Evolutionary conservation across 2,329 filamentous ascomycete species (phyloP), one percentile per base, ranked within the genome.

Genomic region (Alternaria atra): DNA sequence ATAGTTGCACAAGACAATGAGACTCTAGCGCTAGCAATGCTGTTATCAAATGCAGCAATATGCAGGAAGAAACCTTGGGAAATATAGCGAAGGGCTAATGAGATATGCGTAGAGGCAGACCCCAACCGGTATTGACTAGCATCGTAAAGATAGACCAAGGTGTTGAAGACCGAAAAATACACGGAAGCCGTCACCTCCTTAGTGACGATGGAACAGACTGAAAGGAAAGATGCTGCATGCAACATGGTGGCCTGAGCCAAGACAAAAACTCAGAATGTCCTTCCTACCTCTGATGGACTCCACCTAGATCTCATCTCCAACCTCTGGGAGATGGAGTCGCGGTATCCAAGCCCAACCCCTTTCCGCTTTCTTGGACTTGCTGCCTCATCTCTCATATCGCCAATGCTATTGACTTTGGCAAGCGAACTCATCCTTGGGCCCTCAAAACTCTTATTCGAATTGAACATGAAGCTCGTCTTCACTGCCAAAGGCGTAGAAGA

Each of bases 361-460:
- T 39, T 55, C 39, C 47, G 51, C 32, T 50, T 20, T 25, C 44
- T 17, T 43, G 48, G 13, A 20, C 53, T 10, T 10, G 12, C 17
- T 51, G 25, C 2, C 39, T 63, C 71, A 6, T 62, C 44, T 44
- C 51, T 63, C 20, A 53, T 52, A 3, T 70, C 62, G 2, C 52
- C 50, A 8, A 60, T 44, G 17, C 51, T 63, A 6, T 69, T 40
- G 6, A 60, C 30, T 9, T 59, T 64, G 4, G 57, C 65, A 1
- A 66, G 50, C 20, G 61, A 46, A 10, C 67, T 68, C 52, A 53
- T 62, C 7, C 52, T 52, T 1, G 67, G 71, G 1, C 70, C 68
- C 4, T 71, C 67, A 6, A 74, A 67, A 6, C 65, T 64, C 13
- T 61, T 42, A 17, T 56, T 66, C 23, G 61, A 55, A 7, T 63